Evolutionary conservation across 768 basidiomycete species (phyloP).

Genomic region (Candolleomyces efflorescens): DNA sequence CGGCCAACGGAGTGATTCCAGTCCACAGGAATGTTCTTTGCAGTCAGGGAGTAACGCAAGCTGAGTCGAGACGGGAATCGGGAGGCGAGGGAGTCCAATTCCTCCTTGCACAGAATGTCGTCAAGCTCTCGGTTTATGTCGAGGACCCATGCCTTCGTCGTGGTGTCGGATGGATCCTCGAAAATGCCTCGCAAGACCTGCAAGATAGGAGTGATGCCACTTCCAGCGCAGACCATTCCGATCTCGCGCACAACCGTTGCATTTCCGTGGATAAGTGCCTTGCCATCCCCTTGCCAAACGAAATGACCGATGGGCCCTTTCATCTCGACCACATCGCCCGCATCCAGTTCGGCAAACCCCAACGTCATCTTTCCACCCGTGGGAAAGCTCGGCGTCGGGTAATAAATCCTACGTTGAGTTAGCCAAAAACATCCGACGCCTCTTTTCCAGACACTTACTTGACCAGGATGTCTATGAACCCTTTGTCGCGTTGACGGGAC

Average conservation of each 20-base stretch:
- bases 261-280: conserved; percentile 31
- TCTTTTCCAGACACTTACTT: conserved; percentile 29
- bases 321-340: conserved; percentile 49
- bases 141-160: conserved; percentile 43
- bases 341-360: conserved; percentile 36
- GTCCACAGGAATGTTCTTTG: conserved; percentile 22
- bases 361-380: conserved; percentile 51
- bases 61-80: conserved; percentile 26
- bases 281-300: conserved; percentile 41
- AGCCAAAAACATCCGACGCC: not conserved
- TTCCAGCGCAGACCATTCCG: conserved; percentile 56
- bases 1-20: conserved; percentile 42
- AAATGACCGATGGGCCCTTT: conserved; percentile 62
- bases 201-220: conserved; percentile 56
- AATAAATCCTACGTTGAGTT: conserved; percentile 33
- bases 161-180: conserved; percentile 29
- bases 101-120: conserved; percentile 48
- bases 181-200: conserved; percentile 46
- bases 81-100: conserved; percentile 37
- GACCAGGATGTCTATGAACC: conserved; percentile 49
- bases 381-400: conserved; percentile 30
- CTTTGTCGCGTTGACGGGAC: conserved; percentile 35
- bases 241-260: conserved; percentile 33
- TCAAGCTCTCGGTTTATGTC: conserved; percentile 41
- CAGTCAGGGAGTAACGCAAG: conserved; percentile 42